A percentile compares a stretch with the other conserved stretches of the same genome.
These are phyloP conservation scores for Mycena filopes DNA, from an alignment of 768 basidiomycete species.

Conservation along the genomic window DNA sequence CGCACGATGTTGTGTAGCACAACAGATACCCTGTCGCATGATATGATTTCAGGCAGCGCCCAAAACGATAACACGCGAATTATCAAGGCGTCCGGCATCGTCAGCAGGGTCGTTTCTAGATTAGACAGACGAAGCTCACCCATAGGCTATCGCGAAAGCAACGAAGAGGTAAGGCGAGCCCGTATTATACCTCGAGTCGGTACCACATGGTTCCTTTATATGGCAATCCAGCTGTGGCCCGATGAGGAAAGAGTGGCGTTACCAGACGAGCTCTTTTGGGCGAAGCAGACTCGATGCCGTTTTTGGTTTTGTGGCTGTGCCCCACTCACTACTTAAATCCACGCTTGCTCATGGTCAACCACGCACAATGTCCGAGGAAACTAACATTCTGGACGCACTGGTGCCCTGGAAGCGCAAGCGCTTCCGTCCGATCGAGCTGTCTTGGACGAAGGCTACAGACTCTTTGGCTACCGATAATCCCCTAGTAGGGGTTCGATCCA, in stretches of 20 bases:
- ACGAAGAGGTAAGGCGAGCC: not conserved
- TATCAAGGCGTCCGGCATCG: not conserved
- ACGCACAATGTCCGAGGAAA: not conserved
- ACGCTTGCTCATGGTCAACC: not conserved
- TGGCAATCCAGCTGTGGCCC: too few species aligned
- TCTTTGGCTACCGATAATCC: not conserved
- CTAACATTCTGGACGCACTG: not conserved
- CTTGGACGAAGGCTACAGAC: not conserved
- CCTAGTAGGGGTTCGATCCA: not conserved
- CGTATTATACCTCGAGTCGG: not conserved
- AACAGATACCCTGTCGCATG: not conserved
- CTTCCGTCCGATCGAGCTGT: not conserved
- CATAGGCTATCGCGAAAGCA: not conserved
- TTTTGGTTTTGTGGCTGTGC: not conserved
- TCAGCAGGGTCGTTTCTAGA: not conserved
- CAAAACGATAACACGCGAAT: not conserved
- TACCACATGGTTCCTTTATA: too few species aligned
- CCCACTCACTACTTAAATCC: not conserved
- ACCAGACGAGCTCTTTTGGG: too few species aligned
- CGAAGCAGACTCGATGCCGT: too few species aligned
- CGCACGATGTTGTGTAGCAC: not conserved
- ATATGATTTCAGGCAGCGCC: not conserved
- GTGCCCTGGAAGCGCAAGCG: not conserved
- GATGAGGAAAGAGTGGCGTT: too few species aligned
- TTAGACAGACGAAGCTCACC: not conserved